A percentile compares a stretch with the other conserved stretches of the same genome.
These are phyloP conservation scores for Candida tallmaniae DNA, from an alignment of 805 yeast genomes.

Conservation along the genomic window DNA sequence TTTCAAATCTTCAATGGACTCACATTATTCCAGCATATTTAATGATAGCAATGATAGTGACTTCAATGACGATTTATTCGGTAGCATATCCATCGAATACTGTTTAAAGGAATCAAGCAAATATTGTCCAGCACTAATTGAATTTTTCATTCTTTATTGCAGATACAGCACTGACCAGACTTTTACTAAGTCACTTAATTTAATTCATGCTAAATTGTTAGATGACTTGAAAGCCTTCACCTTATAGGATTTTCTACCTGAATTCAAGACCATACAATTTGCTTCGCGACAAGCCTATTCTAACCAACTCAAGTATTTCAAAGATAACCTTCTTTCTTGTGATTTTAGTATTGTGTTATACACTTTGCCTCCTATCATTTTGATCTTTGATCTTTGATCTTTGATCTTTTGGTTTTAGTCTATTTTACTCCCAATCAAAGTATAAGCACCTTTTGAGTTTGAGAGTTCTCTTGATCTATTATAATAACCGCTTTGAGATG, in stretches of 20 bases:
- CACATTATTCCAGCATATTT: conserved; percentile 26
- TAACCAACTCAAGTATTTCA: no score
- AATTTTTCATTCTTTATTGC: conserved; percentile 4
- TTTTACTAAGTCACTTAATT: conserved; percentile 6
- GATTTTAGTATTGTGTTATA: no score
- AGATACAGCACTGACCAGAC: conserved; percentile 5
- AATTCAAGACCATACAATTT: no score
- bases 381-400: no score
- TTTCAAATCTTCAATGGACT: conserved; percentile 18
- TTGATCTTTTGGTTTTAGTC: no score
- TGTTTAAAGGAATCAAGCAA: conserved; percentile 7
- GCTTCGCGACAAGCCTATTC: no score
- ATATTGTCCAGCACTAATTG: conserved; percentile 4
- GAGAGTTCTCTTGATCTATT: no score
- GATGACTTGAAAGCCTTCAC: conserved; percentile 5
- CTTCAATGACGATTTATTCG: conserved; percentile 13
- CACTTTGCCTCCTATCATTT: no score
- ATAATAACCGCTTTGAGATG: no score
- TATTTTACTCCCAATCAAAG: no score
- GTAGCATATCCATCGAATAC: conserved; percentile 8
- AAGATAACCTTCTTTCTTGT: no score
- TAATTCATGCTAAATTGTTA: conserved; percentile 9
- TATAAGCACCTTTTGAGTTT: no score
- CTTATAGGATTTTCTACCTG: not conserved
- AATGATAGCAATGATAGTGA: conserved; percentile 12